Base-by-base conservation (phyloP, 2,329 filamentous ascomycete species). In the Cladosporium sp. region DNA sequence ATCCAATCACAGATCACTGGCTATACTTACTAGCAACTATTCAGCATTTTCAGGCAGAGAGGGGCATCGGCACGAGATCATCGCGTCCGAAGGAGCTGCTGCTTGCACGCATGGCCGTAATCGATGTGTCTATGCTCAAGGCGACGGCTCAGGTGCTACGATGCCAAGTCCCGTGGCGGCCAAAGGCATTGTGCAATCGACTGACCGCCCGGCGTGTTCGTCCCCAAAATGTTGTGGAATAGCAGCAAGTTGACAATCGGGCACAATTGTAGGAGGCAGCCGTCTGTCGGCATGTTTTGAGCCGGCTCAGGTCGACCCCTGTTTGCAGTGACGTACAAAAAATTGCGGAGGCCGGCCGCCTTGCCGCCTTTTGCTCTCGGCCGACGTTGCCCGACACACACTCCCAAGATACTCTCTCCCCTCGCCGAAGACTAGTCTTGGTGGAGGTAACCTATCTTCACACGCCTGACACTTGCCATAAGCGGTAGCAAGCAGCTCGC, bases 1-100 rank as follows among this genome's bases (percentile, higher is more conserved):
- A 34, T 30, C 5, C 37, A 22, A 6, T 25, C 30, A 17, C 30
- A 38, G 15, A 11, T 6, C 38, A 36, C n/a, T 50, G 12, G 28
- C 22, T n/a, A 34, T 36, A 20, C 8, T 51, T 17, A 36, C 9
- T 9, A 34, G 34, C 49, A 51, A 19, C 34, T 17, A 38, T 51
- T 15, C 14, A 51, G 30, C 20, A 15, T 37, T 15, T 9, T 51
- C 47, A n/a, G 20, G 17, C 47, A 38, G 28, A 38, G 49, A 51
- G 49, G 49, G 49, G 49, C 49, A 38, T 51, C 49, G 49, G 49
- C 34, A 17, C 14, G 37, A 19, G 49, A 51, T 51, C 49, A 20
- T 25, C 49, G 30, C 12, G 34, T 34, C 49, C 49, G 49, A 38
- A 22, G 22, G 42, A 45, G 5, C 22, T 45, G 42, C 20, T 45